These are phyloP conservation scores for Uronychia binucleata DNA, from an alignment of 73 alveolate genomes.

Conservation along the genomic window DNA sequence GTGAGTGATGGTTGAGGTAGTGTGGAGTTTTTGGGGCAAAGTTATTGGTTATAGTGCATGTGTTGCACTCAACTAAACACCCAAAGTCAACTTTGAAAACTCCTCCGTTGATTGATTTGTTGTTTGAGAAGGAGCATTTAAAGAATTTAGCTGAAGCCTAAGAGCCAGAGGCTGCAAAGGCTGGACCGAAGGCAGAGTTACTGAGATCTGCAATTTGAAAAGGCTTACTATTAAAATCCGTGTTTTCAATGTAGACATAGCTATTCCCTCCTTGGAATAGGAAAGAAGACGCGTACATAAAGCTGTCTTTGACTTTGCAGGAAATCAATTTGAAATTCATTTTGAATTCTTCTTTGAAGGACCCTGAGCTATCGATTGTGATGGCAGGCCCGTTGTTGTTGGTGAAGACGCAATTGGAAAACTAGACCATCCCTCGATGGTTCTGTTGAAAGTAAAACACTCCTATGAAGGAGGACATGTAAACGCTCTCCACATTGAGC, in stretches of 20 bases:
- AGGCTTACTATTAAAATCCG: neutral
- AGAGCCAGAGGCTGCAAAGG: neutral
- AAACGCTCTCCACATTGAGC: neutral
- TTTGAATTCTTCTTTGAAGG: neutral
- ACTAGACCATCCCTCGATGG: neutral
- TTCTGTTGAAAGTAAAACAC: neutral
- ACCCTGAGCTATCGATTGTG: neutral
- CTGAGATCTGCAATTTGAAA: neutral
- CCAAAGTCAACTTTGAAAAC: neutral
- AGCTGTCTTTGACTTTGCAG: neutral
- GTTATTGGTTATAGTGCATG: neutral
- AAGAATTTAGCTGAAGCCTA: neutral
- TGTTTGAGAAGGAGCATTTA: neutral
- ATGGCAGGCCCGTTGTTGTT: neutral
- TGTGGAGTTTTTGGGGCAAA: neutral
- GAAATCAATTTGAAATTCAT: neutral
- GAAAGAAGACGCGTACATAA: neutral
- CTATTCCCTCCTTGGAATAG: neutral
- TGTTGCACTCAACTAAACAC: neutral
- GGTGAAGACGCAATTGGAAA: neutral
- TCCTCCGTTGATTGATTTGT: neutral
- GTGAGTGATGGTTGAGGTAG: no score
- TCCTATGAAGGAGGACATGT: neutral
- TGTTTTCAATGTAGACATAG: neutral
- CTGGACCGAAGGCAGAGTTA: neutral